Evolutionary conservation across 1,139 yeast species (phyloP).

Genomic region (Candida sp.): DNA sequence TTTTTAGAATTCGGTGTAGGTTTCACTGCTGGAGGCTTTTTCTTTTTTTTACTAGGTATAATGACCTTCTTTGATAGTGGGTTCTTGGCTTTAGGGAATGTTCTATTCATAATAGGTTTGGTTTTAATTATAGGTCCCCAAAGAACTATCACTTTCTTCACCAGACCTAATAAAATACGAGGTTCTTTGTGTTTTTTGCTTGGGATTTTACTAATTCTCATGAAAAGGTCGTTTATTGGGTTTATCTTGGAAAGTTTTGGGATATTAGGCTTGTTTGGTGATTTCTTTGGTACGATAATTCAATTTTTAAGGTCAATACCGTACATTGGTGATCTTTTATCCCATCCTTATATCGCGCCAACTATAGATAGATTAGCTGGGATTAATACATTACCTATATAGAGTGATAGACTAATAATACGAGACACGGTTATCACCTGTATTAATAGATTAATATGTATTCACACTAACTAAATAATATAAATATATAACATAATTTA

Average conservation of each 20-base stretch:
- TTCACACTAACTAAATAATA: too few relatives aligned
- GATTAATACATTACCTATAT: slow-evolving; percentile 42
- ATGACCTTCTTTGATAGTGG: slow-evolving; percentile 88
- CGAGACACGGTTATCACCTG: not conserved
- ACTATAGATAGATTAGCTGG: slow-evolving; percentile 48
- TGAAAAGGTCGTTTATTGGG: slow-evolving; percentile 80
- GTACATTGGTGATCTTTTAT: slow-evolving; percentile 78
- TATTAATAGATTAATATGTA: not conserved
- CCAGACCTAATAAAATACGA: slow-evolving; percentile 81
- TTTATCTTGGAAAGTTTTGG: slow-evolving; percentile 85
- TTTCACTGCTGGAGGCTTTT: slow-evolving; percentile 82
- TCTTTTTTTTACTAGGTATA: slow-evolving; percentile 79
- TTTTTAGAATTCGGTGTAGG: slow-evolving; percentile 84
- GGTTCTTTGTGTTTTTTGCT: slow-evolving; percentile 76
- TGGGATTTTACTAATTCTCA: slow-evolving; percentile 74
- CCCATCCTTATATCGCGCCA: slow-evolving; percentile 84
- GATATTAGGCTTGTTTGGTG: slow-evolving; percentile 85
- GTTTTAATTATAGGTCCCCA: slow-evolving; percentile 85
- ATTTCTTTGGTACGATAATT: slow-evolving; percentile 87
- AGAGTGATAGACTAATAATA: not conserved
- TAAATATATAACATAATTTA: too few relatives aligned
- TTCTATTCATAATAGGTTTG: slow-evolving; percentile 77
- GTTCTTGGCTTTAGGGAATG: slow-evolving; percentile 84
- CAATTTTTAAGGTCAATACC: slow-evolving; percentile 88
- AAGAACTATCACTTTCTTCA: slow-evolving; percentile 78